Percentiles rank a stretch among this genome's conserved stretches.
Conservation (phyloP, 208 protist genomes). For the Blechomonas ayalai region DNA sequence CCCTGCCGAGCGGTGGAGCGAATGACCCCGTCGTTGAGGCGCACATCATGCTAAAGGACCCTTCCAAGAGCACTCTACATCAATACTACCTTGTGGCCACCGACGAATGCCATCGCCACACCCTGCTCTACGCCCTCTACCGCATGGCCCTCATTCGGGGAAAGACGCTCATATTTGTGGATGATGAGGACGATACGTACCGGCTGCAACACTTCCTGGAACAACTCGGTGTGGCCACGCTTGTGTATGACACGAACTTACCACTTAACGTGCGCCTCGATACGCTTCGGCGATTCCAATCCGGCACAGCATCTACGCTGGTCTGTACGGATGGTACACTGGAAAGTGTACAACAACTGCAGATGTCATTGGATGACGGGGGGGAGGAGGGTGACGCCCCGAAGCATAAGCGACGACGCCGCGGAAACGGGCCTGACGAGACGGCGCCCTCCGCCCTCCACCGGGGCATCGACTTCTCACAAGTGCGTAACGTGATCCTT, state of each 20-base stretch:
- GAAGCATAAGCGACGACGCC: constrained; percentile 10
- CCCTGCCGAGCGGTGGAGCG: constrained; percentile 29
- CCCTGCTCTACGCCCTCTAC: constrained; percentile 92
- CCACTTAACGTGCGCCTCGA: constrained; percentile 94
- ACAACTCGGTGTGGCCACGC: constrained; percentile 87
- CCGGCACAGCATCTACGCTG: constrained; percentile 91
- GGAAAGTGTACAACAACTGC: constrained; percentile 66
- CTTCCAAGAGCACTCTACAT: constrained; percentile 40
- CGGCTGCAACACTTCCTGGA: constrained; percentile 95
- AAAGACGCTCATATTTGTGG: constrained; percentile 96
- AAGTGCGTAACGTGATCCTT: constrained; percentile 94
- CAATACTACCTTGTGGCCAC: constrained; percentile 89
- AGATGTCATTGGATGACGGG: constrained; percentile 24
- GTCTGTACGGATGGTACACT: constrained; percentile 94
- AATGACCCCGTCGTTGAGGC: constrained; percentile 64
- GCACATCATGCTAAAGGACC: constrained; percentile 41
- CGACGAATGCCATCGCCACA: constrained; percentile 90
- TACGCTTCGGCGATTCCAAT: constrained; percentile 93
- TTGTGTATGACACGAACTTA: constrained; percentile 94
- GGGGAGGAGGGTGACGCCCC: constrained; percentile 2
- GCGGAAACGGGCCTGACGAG: constrained; percentile 5
- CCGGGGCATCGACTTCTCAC: constrained; percentile 95
- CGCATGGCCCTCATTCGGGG: constrained; percentile 90
- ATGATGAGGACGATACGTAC: constrained; percentile 91
- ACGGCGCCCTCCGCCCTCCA: constrained; percentile 70